Percentiles rank a stretch among this genome's conserved stretches.
These are phyloP conservation scores for Backusella psychrophila DNA, from an alignment of 192 early-diverging fungal species.

Conservation along the genomic window DNA sequence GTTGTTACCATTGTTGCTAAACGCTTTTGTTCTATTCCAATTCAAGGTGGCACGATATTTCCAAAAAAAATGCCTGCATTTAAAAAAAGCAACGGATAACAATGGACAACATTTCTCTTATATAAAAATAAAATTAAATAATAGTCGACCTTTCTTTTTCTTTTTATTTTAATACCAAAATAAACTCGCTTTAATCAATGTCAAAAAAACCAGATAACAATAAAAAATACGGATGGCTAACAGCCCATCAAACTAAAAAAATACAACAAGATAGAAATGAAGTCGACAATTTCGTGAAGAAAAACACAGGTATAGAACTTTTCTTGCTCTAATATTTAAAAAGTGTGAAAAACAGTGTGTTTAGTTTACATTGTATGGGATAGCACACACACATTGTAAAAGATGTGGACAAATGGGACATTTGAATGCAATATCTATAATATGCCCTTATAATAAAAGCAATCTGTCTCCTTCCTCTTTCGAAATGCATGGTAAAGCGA, in stretches of 20 bases:
- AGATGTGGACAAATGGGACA: background rate
- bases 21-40: background rate
- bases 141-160: background rate
- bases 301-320: background rate
- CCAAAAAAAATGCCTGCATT: background rate
- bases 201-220: background rate
- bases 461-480: background rate
- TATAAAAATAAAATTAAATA: background rate
- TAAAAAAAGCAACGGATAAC: background rate
- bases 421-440: background rate
- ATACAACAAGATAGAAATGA: background rate
- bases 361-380: background rate
- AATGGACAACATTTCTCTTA: background rate
- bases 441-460: background rate
- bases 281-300: background rate
- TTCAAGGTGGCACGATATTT: background rate
- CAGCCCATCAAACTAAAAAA: background rate
- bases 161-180: background rate
- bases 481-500: background rate
- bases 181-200: background rate
- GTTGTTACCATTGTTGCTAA: background rate
- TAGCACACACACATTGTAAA: background rate
- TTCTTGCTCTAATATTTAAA: background rate
- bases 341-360: too few species aligned
- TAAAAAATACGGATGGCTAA: background rate